A percentile compares a stretch with the other conserved stretches of the same genome.
Evolutionary conservation across 139 green algal species (phyloP).

Genomic region (Astrephomene gubernaculifera): DNA sequence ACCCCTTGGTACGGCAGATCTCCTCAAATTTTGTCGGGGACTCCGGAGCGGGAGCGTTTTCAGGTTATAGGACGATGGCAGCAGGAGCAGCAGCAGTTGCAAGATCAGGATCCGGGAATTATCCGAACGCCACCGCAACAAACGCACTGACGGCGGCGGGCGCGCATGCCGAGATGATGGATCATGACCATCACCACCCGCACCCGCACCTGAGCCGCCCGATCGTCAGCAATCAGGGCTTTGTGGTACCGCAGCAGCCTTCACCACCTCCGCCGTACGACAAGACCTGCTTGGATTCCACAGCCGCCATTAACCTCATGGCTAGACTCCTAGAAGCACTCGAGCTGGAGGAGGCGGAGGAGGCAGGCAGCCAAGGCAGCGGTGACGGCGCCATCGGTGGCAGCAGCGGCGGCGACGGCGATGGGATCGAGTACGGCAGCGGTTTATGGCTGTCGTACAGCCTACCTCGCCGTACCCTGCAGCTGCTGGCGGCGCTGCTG

Average conservation of each 20-base stretch:
- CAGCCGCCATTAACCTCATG: background rate
- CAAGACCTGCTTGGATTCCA: background rate
- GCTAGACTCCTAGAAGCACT: background rate
- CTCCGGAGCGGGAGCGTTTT: no score
- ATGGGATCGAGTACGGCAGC: background rate
- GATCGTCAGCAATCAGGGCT: no score
- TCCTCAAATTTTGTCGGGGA: no score
- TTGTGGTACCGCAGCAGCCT: no score
- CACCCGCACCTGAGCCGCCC: no score
- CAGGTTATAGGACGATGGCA: no score
- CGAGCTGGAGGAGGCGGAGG: background rate
- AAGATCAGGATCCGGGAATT: background rate
- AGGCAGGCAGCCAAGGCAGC: background rate
- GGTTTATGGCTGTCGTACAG: background rate
- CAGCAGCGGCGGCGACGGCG: background rate
- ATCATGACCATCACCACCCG: no score
- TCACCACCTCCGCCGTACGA: background rate
- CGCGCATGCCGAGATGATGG: background rate
- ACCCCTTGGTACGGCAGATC: no score
- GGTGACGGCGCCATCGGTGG: background rate
- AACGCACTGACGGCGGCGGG: background rate
- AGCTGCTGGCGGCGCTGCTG: background rate
- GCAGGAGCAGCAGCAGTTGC: background rate
- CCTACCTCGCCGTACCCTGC: slow-evolving; percentile 21
- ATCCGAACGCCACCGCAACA: background rate